Conservation (phyloP, 208 protist genomes). For the Novymonas esmeraldas region DNA sequence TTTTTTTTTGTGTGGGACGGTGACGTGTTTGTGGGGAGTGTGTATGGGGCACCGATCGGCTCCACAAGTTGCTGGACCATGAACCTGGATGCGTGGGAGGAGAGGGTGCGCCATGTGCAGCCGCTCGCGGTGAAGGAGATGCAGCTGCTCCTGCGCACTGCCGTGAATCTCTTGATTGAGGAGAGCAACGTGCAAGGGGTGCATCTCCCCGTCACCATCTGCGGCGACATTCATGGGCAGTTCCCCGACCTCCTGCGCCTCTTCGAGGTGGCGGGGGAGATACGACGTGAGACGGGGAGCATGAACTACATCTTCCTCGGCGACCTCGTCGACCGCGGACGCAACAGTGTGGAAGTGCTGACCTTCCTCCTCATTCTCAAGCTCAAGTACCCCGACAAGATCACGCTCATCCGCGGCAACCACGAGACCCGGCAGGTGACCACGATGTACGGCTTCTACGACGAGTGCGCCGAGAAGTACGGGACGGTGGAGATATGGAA, state of each 20-base stretch:
- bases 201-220: constrained; percentile 96
- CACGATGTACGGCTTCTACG: constrained; percentile 93
- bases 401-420: constrained; percentile 93
- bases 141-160: constrained; percentile 65
- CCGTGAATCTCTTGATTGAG: constrained; percentile 77
- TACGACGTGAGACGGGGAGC: constrained; percentile 52
- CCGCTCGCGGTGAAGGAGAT: constrained; percentile 67
- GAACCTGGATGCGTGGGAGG: constrained; percentile 74
- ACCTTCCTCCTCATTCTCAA: constrained; percentile 94
- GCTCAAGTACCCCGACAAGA: constrained; percentile 81
- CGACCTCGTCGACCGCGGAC: constrained; percentile 96
- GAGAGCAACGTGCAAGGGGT: constrained; percentile 96
- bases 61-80: constrained; percentile 13
- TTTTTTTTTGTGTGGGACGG: too few species aligned
- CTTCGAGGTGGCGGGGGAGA: constrained; percentile 94
- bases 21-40: too few species aligned
- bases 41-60: not conserved
- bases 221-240: constrained; percentile 99
- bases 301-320: constrained; percentile 94
- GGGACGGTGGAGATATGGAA: constrained; percentile 96
- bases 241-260: constrained; percentile 97
- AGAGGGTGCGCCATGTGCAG: constrained; percentile 61
- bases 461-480: constrained; percentile 89
- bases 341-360: constrained; percentile 95
- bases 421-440: constrained; percentile 90